Base-by-base conservation (phyloP, 345 rosid genomes). In the Isatis tinctoria region DNA sequence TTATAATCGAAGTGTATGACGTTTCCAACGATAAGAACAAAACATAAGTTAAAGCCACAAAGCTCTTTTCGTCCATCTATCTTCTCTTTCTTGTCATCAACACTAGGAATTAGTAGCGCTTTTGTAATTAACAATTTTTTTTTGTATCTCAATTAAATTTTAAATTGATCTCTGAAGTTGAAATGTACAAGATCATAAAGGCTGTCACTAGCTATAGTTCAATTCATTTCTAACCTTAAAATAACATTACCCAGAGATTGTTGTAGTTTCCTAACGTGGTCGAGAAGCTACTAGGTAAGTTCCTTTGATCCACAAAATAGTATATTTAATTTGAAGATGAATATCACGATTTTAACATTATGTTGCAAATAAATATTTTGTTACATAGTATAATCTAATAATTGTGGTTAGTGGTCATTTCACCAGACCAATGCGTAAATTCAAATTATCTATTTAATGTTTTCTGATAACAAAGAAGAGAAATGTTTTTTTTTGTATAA, bases 261-360 rank as follows among this genome's bases (percentile, higher is more conserved):
- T 44, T 43, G 47, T 22, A 54, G 57, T 56, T 56, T 43, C 8
- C 49, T 73, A 54, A 73, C 49, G 59, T 65, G 59, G 59, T 73
- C 41, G 77, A 22, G 24, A 65, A 73, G 35, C 65, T 66, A 26
- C 66, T 16, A 65, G 51, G 60, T 45, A 16, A 35, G 66, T 45
- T 74, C 72, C 60, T 26, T 36, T 53, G 26, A 13, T 24, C 48
- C 41, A 65, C 18, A 8, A 48, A 11, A 27, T 13, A 53, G 16
- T 22, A 20, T 14, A 40, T 14, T 20, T 60, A 20, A 7, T 20
- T 24, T 41, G n/a, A 62, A 26, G 67, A 9, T 26, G 22, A 41
- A 9, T 26, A 28, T 37, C 63, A 72, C 76, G 56, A 52, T 22
- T 73, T 53, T 6, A 14, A 30, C 74, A 58, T 35, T 66, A 18